Evolutionary conservation across 805 yeast genomes (phyloP).

Genomic region (Saturnispora ahearnii): DNA sequence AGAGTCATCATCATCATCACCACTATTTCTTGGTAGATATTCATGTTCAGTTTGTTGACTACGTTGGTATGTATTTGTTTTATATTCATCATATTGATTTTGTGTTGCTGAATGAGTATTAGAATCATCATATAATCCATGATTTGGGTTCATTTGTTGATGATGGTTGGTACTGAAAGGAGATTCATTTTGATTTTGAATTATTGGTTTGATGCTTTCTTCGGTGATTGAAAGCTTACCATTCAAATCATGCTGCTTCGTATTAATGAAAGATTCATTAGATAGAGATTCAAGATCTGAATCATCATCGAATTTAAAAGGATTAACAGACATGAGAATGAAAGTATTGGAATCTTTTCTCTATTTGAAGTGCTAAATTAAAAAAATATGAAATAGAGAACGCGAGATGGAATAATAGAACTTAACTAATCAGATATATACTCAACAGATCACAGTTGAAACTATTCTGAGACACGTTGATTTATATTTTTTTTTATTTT

Average conservation of each 20-base stretch:
- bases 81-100: not conserved
- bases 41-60: not conserved
- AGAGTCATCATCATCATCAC: not conserved
- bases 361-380: too few species aligned
- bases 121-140: not conserved
- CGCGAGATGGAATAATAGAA: too few species aligned
- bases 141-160: not conserved
- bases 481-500: not conserved
- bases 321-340: conserved; percentile 2
- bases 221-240: too few species aligned
- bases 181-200: too few species aligned
- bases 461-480: not conserved
- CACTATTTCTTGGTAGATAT: not conserved
- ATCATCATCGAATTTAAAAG: conserved; percentile 5
- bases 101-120: not conserved
- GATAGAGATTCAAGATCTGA: not conserved
- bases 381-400: too few species aligned
- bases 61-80: not conserved
- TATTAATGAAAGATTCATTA: not conserved
- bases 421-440: too few species aligned
- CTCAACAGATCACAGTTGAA: not conserved
- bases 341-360: too few species aligned
- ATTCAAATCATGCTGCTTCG: not conserved
- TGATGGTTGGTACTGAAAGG: too few species aligned
- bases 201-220: too few species aligned